phyloP scores from a whole-genome alignment of 1,139 yeast genomes.

The Saccharomycopsis hybrid region DNA sequence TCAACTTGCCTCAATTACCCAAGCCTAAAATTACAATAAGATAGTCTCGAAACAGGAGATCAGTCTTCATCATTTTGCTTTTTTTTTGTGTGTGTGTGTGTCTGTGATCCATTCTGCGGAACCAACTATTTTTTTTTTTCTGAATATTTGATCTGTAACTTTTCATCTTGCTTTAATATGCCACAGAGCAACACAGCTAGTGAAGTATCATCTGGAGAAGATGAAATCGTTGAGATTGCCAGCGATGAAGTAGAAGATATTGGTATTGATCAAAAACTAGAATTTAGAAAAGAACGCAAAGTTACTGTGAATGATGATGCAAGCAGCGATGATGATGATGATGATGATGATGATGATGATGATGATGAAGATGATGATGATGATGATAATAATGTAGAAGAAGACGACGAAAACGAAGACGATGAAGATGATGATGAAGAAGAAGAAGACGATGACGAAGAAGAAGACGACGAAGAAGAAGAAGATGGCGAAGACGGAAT shows the following conservation, averaged over 20 bases:
- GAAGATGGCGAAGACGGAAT: conserved; percentile 24
- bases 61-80: no score
- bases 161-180: no score
- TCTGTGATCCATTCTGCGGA: no score
- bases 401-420: conserved; percentile 21
- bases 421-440: conserved; percentile 19
- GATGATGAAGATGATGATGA: conserved; percentile 18
- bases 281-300: no score
- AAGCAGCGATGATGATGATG: conserved; percentile 11
- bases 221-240: neutral
- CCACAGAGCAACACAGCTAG: no score
- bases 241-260: neutral
- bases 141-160: no score
- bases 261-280: neutral
- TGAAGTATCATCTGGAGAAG: neutral
- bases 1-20: no score
- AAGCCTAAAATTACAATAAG: no score
- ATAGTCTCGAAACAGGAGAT: no score
- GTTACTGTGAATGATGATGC: neutral
- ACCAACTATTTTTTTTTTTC: no score
- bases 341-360: conserved; percentile 11
- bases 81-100: no score
- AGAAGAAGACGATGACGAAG: conserved; percentile 21
- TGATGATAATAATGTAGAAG: conserved; percentile 19
- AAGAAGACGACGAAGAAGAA: conserved; percentile 14